These are phyloP conservation scores for Stenogyne calaminthoides DNA, from an alignment of 305 asterid species.

Conservation along the genomic window DNA sequence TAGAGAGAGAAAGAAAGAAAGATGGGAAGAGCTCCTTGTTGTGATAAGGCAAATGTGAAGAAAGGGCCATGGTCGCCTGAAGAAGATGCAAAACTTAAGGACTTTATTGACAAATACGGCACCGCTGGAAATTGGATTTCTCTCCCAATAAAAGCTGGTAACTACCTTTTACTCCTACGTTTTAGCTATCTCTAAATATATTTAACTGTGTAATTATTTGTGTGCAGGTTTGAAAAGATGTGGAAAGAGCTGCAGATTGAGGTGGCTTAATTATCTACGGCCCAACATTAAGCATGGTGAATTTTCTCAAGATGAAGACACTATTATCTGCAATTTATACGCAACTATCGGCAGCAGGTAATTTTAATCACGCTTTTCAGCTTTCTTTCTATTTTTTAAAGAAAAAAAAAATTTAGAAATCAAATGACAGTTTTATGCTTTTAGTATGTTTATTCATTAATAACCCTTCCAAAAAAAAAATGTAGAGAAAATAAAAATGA, in stretches of 20 bases:
- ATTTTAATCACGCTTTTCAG: not conserved
- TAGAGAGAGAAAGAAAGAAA: conserved; percentile 38
- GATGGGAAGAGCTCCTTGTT: conserved; percentile 98
- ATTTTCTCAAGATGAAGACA: conserved; percentile 61
- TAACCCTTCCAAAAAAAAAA: too few species aligned
- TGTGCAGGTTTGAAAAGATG: conserved; percentile 55
- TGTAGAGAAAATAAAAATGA: too few species aligned
- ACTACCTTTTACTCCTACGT: not conserved
- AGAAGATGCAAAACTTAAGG: conserved; percentile 88
- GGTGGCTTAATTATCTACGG: conserved; percentile 67
- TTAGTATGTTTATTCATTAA: too few species aligned
- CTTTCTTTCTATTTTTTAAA: not conserved
- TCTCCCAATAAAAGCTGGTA: conserved; percentile 90
- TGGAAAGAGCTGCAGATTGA: conserved; percentile 67
- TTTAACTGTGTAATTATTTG: not conserved
- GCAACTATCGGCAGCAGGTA: conserved; percentile 68
- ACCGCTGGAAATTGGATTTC: conserved; percentile 89
- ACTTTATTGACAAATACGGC: conserved; percentile 66
- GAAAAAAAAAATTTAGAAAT: too few species aligned
- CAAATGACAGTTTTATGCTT: too few species aligned
- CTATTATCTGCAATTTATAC: conserved; percentile 49
- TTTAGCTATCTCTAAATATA: not conserved
- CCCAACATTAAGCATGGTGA: conserved; percentile 69
- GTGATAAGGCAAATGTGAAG: conserved; percentile 93
- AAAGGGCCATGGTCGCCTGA: conserved; percentile 98